These are phyloP conservation scores for Tothia fuscella DNA, from an alignment of 2,329 filamentous ascomycete species.

Conservation along the genomic window DNA sequence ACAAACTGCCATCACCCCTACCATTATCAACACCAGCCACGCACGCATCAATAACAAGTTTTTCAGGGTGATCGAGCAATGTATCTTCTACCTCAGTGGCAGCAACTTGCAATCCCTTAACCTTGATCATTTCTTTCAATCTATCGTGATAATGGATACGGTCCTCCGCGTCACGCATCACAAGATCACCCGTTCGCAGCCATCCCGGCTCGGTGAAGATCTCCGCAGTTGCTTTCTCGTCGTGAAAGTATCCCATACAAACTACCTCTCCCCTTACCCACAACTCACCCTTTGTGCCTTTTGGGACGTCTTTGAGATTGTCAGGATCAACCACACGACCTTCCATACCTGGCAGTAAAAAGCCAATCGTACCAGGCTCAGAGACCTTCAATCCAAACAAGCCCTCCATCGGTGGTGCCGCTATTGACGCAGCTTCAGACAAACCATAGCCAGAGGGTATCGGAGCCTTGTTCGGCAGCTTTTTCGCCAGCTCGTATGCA, in stretches of 20 bases:
- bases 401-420: slow-evolving; percentile 27
- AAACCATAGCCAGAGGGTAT: slow-evolving; percentile 66
- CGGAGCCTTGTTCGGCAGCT: slow-evolving; percentile 48
- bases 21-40: slow-evolving; percentile 20
- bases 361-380: slow-evolving; percentile 53
- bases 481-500: slow-evolving; percentile 47
- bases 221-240: slow-evolving; percentile 68
- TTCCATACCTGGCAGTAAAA: slow-evolving; percentile 51
- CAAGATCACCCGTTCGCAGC: slow-evolving; percentile 74
- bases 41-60: slow-evolving; percentile 19
- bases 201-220: slow-evolving; percentile 58
- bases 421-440: slow-evolving; percentile 65
- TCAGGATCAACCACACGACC: slow-evolving; percentile 50
- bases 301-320: slow-evolving; percentile 59
- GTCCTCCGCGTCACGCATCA: slow-evolving; percentile 56
- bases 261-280: slow-evolving; percentile 65
- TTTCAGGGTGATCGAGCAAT: slow-evolving; percentile 55
- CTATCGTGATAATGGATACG: slow-evolving; percentile 79
- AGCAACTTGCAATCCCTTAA: slow-evolving; percentile 73
- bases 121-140: slow-evolving; percentile 67
- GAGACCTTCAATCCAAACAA: slow-evolving; percentile 27
- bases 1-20: slow-evolving; percentile 19
- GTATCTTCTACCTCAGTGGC: slow-evolving; percentile 75
- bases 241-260: slow-evolving; percentile 74
- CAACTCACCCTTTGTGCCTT: slow-evolving; percentile 69